Percentiles rank a stretch among this genome's conserved stretches.
phyloP scores from a whole-genome alignment of 2,329 filamentous ascomycete species.

The Fusarium duplospermum region DNA sequence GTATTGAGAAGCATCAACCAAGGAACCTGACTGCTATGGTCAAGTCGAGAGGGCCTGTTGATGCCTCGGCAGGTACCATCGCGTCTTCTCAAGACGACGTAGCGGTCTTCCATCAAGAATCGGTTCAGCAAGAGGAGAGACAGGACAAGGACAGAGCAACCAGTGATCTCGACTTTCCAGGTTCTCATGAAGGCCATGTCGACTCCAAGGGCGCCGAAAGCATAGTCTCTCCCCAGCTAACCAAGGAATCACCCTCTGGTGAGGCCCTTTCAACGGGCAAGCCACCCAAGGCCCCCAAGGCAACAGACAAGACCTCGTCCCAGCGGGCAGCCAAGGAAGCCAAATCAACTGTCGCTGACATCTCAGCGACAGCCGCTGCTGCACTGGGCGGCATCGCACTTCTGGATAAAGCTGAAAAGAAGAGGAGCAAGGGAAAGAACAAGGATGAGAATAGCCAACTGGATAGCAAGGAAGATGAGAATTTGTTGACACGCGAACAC shows the following conservation, averaged over 20 bases:
- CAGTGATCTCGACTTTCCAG: not conserved
- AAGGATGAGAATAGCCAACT: constrained; percentile 26
- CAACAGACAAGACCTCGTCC: not conserved
- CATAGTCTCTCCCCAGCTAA: not conserved
- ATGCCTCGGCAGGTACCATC: not conserved
- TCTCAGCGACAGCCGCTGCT: constrained; percentile 38
- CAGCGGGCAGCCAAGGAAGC: constrained; percentile 6
- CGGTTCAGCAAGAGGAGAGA: constrained; percentile 9
- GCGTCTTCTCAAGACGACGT: not conserved
- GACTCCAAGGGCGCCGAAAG: not conserved
- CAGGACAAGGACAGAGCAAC: constrained; percentile 15
- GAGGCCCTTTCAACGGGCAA: not conserved
- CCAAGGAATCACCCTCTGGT: not conserved
- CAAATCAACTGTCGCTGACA: constrained; percentile 17
- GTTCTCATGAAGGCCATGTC: not conserved
- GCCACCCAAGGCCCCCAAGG: constrained; percentile 1
- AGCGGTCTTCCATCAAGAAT: not conserved
- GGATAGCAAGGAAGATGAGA: not conserved
- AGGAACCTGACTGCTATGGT: not conserved
- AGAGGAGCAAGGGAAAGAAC: constrained; percentile 53
- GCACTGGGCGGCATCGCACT: constrained; percentile 46
- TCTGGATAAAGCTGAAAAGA: constrained; percentile 47
- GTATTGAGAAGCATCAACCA: not conserved
- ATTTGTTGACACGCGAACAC: not conserved
- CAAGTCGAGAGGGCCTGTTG: not conserved